Conservation (phyloP, 495 filamentous ascomycete genomes). For the Penicillium argentinense region DNA sequence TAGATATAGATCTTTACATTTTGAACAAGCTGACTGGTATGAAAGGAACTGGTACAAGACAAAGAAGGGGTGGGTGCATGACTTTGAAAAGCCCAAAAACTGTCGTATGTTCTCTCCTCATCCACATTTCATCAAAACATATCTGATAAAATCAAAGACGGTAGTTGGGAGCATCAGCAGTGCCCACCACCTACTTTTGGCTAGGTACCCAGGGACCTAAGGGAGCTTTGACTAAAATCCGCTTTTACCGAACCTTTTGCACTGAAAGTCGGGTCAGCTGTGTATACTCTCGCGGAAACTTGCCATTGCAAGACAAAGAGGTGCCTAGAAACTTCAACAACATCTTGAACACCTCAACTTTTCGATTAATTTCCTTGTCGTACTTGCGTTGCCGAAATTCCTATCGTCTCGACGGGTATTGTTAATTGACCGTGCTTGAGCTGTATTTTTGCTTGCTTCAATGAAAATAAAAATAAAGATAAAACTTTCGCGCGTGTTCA, state of each 20-base stretch:
- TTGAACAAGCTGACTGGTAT: not conserved
- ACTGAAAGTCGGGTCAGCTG: not conserved
- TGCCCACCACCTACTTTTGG: not conserved
- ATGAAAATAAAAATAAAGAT: not conserved
- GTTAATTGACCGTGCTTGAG: not conserved
- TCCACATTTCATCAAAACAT: not conserved
- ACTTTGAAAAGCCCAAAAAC: not conserved
- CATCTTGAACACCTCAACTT: not conserved
- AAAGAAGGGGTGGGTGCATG: not conserved
- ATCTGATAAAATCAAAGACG: not conserved
- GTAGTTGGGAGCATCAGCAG: not conserved
- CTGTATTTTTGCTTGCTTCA: not conserved
- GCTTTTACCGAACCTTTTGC: not conserved
- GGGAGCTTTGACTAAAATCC: not conserved
- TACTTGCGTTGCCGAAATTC: not conserved
- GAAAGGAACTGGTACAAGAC: slow-evolving; percentile 3
- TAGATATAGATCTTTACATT: not conserved
- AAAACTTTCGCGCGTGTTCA: not conserved
- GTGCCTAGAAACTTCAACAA: not conserved
- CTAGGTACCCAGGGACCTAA: no score
- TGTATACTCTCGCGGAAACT: not conserved
- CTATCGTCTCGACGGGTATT: not conserved
- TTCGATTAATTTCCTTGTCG: not conserved
- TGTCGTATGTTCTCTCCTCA: not conserved
- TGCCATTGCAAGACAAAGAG: not conserved